Evolutionary conservation across 441 rosid genomes (phyloP).

Genomic region (Sinapis alba): DNA sequence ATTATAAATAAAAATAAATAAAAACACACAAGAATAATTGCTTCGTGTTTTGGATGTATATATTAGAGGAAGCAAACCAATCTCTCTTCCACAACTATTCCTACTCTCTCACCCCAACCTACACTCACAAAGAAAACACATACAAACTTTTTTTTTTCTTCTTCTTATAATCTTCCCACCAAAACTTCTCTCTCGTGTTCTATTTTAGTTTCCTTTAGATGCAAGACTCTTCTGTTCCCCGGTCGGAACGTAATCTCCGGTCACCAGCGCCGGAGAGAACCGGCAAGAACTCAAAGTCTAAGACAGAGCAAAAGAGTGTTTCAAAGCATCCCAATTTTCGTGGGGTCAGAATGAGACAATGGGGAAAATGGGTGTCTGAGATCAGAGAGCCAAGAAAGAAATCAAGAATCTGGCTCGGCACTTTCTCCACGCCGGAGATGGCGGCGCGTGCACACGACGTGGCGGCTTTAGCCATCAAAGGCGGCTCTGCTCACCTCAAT

Average conservation of each 20-base stretch:
- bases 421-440: constrained; percentile 76
- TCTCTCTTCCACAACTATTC: constrained; percentile 19
- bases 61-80: constrained; percentile 29
- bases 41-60: constrained; percentile 33
- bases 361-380: constrained; percentile 80
- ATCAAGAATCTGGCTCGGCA: constrained; percentile 71
- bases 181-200: background rate
- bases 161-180: constrained; percentile 1
- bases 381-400: constrained; percentile 70
- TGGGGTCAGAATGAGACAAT: constrained; percentile 71
- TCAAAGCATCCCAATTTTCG: constrained; percentile 49
- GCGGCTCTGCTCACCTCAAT: constrained; percentile 58
- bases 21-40: constrained; percentile 28
- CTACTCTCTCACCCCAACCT: constrained; percentile 15
- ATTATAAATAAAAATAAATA: constrained; percentile 15
- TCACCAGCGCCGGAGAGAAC: constrained; percentile 28
- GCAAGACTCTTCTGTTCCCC: constrained; percentile 23
- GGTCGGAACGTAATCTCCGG: no score
- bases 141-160: no score
- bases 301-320: constrained; percentile 13
- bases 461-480: constrained; percentile 66
- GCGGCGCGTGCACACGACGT: constrained; percentile 94
- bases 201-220: constrained; percentile 12
- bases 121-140: no score
- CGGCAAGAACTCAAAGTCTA: constrained; percentile 14